A percentile compares a stretch with the other conserved stretches of the same genome.
phyloP scores from a whole-genome alignment of 257 asterid species.

The Solanum chaucha region DNA sequence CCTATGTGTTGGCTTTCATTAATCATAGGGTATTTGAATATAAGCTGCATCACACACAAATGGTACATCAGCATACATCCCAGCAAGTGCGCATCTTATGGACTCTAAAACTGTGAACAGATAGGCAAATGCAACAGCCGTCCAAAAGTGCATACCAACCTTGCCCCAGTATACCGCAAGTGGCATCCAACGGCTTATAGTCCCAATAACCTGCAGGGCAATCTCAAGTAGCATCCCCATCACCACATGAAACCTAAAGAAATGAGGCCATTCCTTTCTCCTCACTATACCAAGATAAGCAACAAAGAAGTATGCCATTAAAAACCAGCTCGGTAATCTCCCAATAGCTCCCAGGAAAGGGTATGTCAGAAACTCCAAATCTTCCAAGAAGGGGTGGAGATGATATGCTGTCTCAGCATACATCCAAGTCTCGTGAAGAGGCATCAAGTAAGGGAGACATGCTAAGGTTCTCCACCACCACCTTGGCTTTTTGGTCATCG shows the following conservation, averaged over 20 bases:
- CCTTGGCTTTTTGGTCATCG: conserved; percentile 69
- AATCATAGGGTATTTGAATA: conserved; percentile 79
- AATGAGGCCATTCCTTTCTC: conserved; percentile 93
- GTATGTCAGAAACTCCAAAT: conserved; percentile 52
- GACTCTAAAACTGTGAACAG: conserved; percentile 79
- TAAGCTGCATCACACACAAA: conserved; percentile 90
- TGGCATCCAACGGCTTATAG: conserved; percentile 87
- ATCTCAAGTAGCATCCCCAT: conserved; percentile 93
- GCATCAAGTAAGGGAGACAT: conserved; percentile 86
- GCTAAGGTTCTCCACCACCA: conserved; percentile 95
- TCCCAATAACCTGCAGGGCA: conserved; percentile 69
- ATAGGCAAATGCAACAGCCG: conserved; percentile 51
- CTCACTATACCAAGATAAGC: conserved; percentile 86
- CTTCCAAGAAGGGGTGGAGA: conserved; percentile 67
- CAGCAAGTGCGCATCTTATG: conserved; percentile 70
- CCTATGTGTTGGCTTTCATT: conserved; percentile 12
- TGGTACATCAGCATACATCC: conserved; percentile 88
- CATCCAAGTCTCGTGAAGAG: conserved; percentile 92
- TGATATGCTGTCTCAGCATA: conserved; percentile 76
- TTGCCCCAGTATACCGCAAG: conserved; percentile 71
- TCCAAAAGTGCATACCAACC: conserved; percentile 85
- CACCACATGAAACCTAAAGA: conserved; percentile 82
- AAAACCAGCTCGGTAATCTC: conserved; percentile 75
- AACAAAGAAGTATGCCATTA: conserved; percentile 75
- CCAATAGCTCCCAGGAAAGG: conserved; percentile 61